Conservation (phyloP, 805 yeast genomes). For the Kodamaea restingae region DNA sequence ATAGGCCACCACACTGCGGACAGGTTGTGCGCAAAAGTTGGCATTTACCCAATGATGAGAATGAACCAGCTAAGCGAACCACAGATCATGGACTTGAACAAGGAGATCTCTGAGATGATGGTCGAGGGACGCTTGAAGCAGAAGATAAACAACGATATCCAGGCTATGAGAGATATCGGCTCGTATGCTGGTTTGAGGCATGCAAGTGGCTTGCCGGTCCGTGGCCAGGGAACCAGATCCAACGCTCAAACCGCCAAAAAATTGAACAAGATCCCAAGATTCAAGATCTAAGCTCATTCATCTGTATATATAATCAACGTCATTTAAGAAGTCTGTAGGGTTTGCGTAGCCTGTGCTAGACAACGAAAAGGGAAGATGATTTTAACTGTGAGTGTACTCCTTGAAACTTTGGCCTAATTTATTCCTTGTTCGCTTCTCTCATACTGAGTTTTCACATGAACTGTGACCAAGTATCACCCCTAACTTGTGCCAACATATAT, state of each 20-base stretch:
- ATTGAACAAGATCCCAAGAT: constrained; percentile 73
- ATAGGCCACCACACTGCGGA: constrained; percentile 73
- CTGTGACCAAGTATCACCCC: too few relatives aligned
- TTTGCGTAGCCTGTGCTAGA: too few relatives aligned
- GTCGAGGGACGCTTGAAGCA: constrained; percentile 80
- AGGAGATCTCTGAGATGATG: constrained; percentile 77
- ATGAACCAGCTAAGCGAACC: constrained; percentile 90
- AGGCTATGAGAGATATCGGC: constrained; percentile 74
- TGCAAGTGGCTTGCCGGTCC: constrained; percentile 59
- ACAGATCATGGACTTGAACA: constrained; percentile 79
- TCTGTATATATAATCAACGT: constrained; percentile 4
- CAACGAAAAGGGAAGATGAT: too few relatives aligned
- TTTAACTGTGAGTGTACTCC: too few relatives aligned
- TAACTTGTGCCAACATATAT: too few relatives aligned
- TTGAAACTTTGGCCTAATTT: too few relatives aligned
- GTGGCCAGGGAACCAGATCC: constrained; percentile 88
- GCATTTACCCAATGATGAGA: constrained; percentile 90
- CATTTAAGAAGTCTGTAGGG: neutral
- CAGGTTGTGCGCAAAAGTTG: constrained; percentile 78
- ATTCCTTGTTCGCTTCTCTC: too few relatives aligned
- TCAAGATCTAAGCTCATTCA: constrained; percentile 12
- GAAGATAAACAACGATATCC: constrained; percentile 71
- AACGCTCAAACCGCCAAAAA: constrained; percentile 88
- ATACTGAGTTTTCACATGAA: too few relatives aligned
- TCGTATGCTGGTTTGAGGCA: constrained; percentile 88